A percentile compares a stretch with the other conserved stretches of the same genome.
Evolutionary conservation across 345 rosid species (phyloP).

Genomic region (Anastatica hierochuntica): DNA sequence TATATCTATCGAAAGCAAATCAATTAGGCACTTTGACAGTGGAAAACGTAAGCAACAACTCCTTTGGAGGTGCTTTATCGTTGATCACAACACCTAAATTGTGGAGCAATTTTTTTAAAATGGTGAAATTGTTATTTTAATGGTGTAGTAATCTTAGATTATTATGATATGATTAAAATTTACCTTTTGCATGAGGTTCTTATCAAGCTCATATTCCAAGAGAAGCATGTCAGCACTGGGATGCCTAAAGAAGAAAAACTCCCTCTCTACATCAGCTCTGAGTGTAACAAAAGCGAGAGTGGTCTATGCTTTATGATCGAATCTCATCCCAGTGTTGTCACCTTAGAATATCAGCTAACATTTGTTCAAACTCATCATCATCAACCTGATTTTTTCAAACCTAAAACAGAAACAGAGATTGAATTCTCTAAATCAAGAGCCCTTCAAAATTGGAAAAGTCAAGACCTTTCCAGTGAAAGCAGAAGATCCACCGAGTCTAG

Average conservation of each 20-base stretch:
- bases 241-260: slow-evolving; percentile 89
- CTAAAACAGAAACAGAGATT: too few relatives aligned
- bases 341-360: slow-evolving; percentile 81
- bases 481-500: too few relatives aligned
- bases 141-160: too few relatives aligned
- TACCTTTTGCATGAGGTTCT: slow-evolving; percentile 64
- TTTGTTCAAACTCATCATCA: slow-evolving; percentile 88
- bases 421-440: too few relatives aligned
- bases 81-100: too few relatives aligned
- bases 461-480: slow-evolving; percentile 96
- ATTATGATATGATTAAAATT: too few relatives aligned
- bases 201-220: slow-evolving; percentile 67
- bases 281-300: slow-evolving; percentile 90
- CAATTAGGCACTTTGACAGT: too few relatives aligned
- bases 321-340: slow-evolving; percentile 67
- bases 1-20: too few relatives aligned
- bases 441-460: not conserved
- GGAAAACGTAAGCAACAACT: too few relatives aligned
- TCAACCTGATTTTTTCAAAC: slow-evolving; percentile 44
- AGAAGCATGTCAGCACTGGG: slow-evolving; percentile 99
- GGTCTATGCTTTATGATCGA: slow-evolving; percentile 69
- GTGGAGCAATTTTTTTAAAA: too few relatives aligned
- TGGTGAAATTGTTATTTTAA: too few relatives aligned
- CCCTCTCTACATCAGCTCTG: slow-evolving; percentile 91
- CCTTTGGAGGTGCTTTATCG: too few relatives aligned